These are phyloP conservation scores for Pyrenula massariospora DNA, from an alignment of 495 filamentous ascomycete genomes.

Conservation along the genomic window DNA sequence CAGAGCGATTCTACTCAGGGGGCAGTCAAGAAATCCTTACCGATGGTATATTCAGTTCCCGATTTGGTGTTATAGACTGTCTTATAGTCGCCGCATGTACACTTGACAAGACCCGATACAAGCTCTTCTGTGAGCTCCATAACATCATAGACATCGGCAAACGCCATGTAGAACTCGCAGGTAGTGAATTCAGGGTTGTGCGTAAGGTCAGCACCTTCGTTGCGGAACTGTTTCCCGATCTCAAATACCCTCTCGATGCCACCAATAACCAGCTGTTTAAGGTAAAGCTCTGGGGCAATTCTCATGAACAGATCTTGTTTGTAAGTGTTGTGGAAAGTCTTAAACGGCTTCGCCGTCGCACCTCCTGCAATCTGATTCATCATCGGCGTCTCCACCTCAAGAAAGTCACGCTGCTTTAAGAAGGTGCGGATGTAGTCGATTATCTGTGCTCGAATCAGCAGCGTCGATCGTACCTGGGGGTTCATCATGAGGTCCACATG, in stretches of 20 bases:
- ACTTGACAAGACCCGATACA: constrained; percentile 82
- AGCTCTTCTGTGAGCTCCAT: constrained; percentile 93
- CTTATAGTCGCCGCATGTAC: constrained; percentile 70
- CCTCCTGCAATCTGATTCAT: constrained; percentile 93
- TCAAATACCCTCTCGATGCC: constrained; percentile 90
- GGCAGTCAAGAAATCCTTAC: too few relatives aligned
- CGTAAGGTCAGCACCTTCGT: constrained; percentile 90
- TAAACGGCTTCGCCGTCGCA: constrained; percentile 90
- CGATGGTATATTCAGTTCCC: constrained; percentile 73
- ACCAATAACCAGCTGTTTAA: constrained; percentile 95
- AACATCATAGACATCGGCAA: constrained; percentile 83
- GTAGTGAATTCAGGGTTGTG: constrained; percentile 99
- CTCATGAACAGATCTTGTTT: constrained; percentile 90
- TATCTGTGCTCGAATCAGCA: constrained; percentile 74
- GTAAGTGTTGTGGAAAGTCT: constrained; percentile 88
- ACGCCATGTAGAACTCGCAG: constrained; percentile 94
- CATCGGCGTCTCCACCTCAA: constrained; percentile 96
- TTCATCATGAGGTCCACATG: constrained; percentile 97
- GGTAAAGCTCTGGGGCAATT: constrained; percentile 86
- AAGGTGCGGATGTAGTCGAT: constrained; percentile 73
- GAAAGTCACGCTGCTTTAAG: constrained; percentile 75
- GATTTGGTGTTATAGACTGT: constrained; percentile 73
- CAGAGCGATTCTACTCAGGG: too few relatives aligned
- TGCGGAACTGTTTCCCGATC: constrained; percentile 82
- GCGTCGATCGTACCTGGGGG: constrained; percentile 64